These are phyloP conservation scores for Calonectria naviculata DNA, from an alignment of 2,329 filamentous ascomycete species.

Conservation along the genomic window DNA sequence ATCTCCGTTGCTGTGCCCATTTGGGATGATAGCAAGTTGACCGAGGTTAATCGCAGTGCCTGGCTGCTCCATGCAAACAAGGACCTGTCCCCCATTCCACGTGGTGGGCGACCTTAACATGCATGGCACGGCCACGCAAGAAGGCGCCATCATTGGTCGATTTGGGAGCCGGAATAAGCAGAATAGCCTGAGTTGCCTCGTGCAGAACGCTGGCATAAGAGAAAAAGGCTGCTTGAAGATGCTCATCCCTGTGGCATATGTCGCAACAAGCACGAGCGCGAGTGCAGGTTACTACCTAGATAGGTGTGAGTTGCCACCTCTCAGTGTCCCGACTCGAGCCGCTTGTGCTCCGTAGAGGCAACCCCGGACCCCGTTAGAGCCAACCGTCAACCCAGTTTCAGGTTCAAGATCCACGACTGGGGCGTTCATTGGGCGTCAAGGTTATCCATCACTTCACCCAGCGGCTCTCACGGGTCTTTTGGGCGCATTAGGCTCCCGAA, in stretches of 20 bases:
- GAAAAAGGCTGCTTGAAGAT: neutral
- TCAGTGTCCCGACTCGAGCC: neutral
- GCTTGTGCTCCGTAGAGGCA: neutral
- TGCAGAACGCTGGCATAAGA: neutral
- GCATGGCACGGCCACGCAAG: neutral
- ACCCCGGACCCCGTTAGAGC: constrained; percentile 7
- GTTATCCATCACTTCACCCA: neutral
- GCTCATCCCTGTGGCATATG: neutral
- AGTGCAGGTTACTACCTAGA: neutral
- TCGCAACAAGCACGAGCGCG: neutral
- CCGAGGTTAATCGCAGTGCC: neutral
- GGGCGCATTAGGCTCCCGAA: neutral
- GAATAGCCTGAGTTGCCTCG: constrained; percentile 11
- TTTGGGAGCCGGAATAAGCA: neutral
- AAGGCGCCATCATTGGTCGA: constrained; percentile 3
- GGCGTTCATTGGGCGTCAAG: constrained; percentile 1
- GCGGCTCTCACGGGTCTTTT: neutral
- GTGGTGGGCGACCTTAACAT: constrained; percentile 5
- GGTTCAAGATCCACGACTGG: constrained; percentile 13
- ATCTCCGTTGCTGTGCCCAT: neutral
- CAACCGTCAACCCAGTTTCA: constrained; percentile 21
- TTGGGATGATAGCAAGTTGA: neutral
- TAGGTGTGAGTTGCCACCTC: neutral
- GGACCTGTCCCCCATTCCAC: constrained; percentile 1
- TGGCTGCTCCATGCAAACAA: constrained; percentile 16